Conservation (phyloP, 2,329 filamentous ascomycete species). For the Colletotrichum spaethianum region DNA sequence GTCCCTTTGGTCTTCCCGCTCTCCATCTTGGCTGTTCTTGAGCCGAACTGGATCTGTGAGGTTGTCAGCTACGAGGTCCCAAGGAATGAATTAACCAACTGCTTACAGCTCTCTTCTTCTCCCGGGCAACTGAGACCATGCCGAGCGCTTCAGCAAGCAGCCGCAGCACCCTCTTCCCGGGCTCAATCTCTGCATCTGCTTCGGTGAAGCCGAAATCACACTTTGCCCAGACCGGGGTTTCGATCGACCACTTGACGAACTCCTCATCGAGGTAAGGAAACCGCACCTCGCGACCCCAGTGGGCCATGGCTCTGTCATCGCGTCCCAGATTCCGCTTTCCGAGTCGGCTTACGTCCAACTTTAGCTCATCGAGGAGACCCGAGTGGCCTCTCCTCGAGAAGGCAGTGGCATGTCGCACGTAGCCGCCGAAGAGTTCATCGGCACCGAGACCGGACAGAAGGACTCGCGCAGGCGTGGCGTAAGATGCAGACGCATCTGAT, state of each 20-base stretch:
- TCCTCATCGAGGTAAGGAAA: conserved; percentile 93
- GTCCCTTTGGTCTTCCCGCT: conserved; percentile 78
- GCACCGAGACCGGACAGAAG: conserved; percentile 94
- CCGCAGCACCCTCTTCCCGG: conserved; percentile 85
- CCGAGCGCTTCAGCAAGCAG: conserved; percentile 82
- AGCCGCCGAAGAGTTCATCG: conserved; percentile 96
- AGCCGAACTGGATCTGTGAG: conserved; percentile 82
- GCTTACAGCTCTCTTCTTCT: conserved; percentile 91
- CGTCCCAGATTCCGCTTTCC: conserved; percentile 95
- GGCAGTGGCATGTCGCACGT: conserved; percentile 85
- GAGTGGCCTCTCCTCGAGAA: conserved; percentile 78
- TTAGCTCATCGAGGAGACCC: conserved; percentile 84
- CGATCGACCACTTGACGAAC: conserved; percentile 85
- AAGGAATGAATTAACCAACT: accelerated
- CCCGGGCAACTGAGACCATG: conserved; percentile 79
- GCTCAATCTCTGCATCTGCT: conserved; percentile 67
- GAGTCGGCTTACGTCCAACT: conserved; percentile 86
- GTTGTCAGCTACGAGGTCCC: background rate
- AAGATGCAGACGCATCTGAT: conserved; percentile 54
- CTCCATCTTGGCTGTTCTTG: conserved; percentile 88
- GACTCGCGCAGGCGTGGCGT: conserved; percentile 82
- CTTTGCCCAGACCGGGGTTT: conserved; percentile 83
- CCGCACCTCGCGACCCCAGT: conserved; percentile 90
- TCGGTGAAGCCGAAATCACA: conserved; percentile 76
- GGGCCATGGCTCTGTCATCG: conserved; percentile 90